Evolutionary conservation across 805 yeast genomes (phyloP), one percentile per base, ranked within the genome.

Genomic region (Candida easanensis): DNA sequence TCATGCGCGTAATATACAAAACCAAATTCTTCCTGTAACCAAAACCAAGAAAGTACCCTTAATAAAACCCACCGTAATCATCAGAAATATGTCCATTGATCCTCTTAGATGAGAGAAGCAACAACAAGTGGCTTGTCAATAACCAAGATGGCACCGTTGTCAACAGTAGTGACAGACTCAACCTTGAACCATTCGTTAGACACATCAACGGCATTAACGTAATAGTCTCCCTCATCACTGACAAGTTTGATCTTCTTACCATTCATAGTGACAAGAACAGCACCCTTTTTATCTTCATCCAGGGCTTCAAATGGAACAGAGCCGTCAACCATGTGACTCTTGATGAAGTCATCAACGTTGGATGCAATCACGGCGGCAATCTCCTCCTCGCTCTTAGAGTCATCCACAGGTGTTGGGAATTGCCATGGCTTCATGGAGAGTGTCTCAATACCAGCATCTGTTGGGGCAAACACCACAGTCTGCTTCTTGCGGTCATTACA

Each of bases 341-440:
- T 68, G 22, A 87, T 71, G 53, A 84, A 88, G 46, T 68, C 66
- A 41, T 71, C 61, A 27, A 83, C 62, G 60, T 88, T 88, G 14
- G 65, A 55, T 17, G 65, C 58, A 5, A 80, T 72, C 0, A 73
- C 64, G 23, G 65, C 61, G 42, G 82, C 88, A 35, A 74, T 71
- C 18, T 70, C 68, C 37, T 61, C 59, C 28, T 71, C 73, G 20
- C 61, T 56, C 18, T 57, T 54, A 1, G 60, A 58, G 6, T 65
- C 69, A 18, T 68, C 69, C 14, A 78, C 66, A 5, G 68, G 54
- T 7, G 57, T 60, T 0, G 95, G 95, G 61, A 83, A 88, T 57
- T 83, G 82, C 96, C 95, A 88, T 17, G 96, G 96, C 60, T 87
- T 88, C 42, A 60, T 43, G 4, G 62, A 11, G 37, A 82, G 57